phyloP scores from a whole-genome alignment of 306 rosid genomes.

The Cercis canadensis region DNA sequence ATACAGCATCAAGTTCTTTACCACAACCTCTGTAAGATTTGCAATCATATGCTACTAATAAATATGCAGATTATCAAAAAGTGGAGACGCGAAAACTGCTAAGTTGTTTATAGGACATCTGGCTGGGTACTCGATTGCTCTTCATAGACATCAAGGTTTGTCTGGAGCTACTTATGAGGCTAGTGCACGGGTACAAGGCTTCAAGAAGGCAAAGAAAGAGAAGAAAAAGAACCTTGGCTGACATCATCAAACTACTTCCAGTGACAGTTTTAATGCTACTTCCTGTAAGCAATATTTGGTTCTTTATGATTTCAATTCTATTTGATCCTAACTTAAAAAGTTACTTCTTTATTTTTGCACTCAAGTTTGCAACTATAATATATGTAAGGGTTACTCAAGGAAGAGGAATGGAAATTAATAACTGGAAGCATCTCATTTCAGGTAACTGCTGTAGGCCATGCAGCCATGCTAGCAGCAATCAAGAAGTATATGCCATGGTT shows the following conservation, averaged over 20 bases:
- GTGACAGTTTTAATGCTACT: constrained; percentile 71
- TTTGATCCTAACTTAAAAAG: not conserved
- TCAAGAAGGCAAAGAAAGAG: constrained; percentile 56
- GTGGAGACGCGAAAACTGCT: constrained; percentile 35
- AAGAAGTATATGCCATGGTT: constrained; percentile 65
- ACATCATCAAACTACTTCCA: constrained; percentile 60
- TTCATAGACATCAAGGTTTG: constrained; percentile 58
- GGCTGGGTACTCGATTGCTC: constrained; percentile 74
- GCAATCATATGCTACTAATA: constrained; percentile 22
- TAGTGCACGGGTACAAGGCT: constrained; percentile 53
- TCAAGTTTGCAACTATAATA: not conserved
- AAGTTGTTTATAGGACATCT: constrained; percentile 53
- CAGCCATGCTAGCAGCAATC: constrained; percentile 76
- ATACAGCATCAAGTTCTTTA: constrained; percentile 57
- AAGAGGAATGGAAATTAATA: not conserved
- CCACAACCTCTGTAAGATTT: constrained; percentile 60
- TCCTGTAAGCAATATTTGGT: constrained; percentile 54
- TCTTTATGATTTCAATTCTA: constrained; percentile 8
- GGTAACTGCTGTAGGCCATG: constrained; percentile 75
- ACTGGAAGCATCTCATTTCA: constrained; percentile 23
- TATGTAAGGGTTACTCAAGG: not conserved
- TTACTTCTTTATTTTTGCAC: not conserved
- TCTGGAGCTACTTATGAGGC: constrained; percentile 49
- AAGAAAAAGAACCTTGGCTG: constrained; percentile 56
- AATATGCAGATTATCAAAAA: constrained; percentile 10